Evolutionary conservation across 1,284 basidiomycete genomes (phyloP).

Genomic region (Chalciporus piperatoides): DNA sequence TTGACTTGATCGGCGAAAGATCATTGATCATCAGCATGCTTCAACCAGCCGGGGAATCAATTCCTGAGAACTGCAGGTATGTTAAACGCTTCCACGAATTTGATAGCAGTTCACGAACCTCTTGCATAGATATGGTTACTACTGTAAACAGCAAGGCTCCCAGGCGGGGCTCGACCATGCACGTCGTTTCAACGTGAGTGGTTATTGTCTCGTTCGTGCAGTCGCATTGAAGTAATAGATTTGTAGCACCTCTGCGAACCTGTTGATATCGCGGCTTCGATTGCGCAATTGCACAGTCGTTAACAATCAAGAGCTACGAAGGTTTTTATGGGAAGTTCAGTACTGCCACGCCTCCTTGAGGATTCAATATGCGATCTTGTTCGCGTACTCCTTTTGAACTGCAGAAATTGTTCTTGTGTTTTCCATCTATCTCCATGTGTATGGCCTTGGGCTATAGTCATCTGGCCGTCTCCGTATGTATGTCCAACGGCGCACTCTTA

Average conservation of each 20-base stretch:
- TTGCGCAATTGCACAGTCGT: not conserved
- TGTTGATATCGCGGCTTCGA: not conserved
- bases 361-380: too few species aligned
- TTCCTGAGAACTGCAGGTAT: slow-evolving; percentile 10
- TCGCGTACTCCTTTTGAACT: too few species aligned
- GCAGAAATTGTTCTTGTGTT: too few species aligned
- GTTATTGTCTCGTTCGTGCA: not conserved
- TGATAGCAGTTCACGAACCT: not conserved
- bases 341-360: too few species aligned
- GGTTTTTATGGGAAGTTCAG: too few species aligned
- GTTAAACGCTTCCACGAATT: not conserved
- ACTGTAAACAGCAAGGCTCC: slow-evolving; percentile 13
- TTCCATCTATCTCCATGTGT: too few species aligned
- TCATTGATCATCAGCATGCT: not conserved
- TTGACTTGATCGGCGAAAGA: not conserved
- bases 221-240: not conserved
- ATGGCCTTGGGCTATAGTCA: too few species aligned
- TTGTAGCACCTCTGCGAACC: slow-evolving; percentile 12
- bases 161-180: slow-evolving; percentile 12
- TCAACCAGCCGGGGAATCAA: not conserved
- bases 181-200: slow-evolving; percentile 13
- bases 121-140: slow-evolving; percentile 11
- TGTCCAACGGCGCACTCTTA: too few species aligned
- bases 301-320: not conserved
- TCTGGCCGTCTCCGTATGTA: too few species aligned